Evolutionary conservation across 2,329 filamentous ascomycete genomes (phyloP), one percentile per base, ranked within the genome.

Genomic region (Fusarium foetens): DNA sequence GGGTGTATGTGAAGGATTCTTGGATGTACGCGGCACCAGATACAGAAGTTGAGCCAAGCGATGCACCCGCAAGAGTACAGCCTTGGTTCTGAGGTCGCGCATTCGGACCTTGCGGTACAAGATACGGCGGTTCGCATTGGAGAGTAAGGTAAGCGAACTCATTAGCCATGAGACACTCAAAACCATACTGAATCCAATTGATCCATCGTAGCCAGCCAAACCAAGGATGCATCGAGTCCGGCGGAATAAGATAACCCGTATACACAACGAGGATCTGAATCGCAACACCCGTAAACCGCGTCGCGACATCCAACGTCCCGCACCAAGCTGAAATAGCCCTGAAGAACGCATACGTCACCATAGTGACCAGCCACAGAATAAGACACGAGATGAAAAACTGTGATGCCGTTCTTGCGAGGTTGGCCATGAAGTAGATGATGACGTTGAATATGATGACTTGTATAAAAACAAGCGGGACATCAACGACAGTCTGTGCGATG

Each of bases 381-480:
- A 92, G 79, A 66, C 89, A 86, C 73, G 89, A 88, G 59, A 91
- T 90, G 77, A 91, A 93, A 79, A 92, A 93, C 29, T 91, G 86
- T 46, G 89, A 90, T 1, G 92, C 86, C 33, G 89, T 88, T 33
- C 91, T 84, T 58, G 91, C 86, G 4, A 95, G 84, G 55, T 92
- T 90, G 1, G 91, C 88, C 91, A 95, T 91, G 81, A 94, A 95
- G 83, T 95, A 95, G 41, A 95, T 84, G 23, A 91, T 87, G 42
- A 93, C 52, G 68, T 92, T 92, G 82, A 94, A 95, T 25, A 89
- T 82, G 59, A 92, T 82, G 0, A 91, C 85, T 72, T 93, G 92
- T 12, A 86, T 61, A 17, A 94, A 83, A 70, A 95, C 90, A 10
- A 87, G 72, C 0, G 89, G 80, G 83, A 91, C 70, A 88, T 94